Base-by-base conservation (phyloP, 2,329 filamentous ascomycete species). In the Nemania sp. region DNA sequence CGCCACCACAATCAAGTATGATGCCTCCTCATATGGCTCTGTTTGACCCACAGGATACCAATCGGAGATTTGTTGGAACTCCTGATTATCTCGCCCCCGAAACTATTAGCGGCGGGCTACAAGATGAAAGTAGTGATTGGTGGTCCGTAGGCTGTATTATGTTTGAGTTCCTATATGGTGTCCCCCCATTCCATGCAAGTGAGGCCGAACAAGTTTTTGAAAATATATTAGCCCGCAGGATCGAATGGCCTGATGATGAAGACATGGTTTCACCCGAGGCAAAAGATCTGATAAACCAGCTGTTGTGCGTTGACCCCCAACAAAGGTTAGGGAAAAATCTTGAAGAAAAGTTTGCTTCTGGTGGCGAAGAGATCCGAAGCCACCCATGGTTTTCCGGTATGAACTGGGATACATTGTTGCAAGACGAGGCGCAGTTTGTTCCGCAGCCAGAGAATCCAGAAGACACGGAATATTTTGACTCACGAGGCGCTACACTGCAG, bases 121-220 rank as follows among this genome's bases (percentile, higher is more conserved):
- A 99, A 79, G 96, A 99, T 76, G 95, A 98, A 79, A 96, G 95
- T 73, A 98, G 96, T 77, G 96, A 99, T 89, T 99, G 96, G 96
- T 99, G 96, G 96, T 98, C 96, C 24, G 87, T 99, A n/a, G 96
- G 96, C 0, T 99, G 97, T 79, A 98, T 99, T 74, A 84, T 98
- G 80, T 99, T 98, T 75, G 96, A 99, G 76, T 98, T 97, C 73
- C 83, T 99, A 2, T 98, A 93, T 76, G 96, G 96, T 0, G 91
- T 93, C 66, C 96, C 96, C 0, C 96, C 96, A 0, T 99, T 99
- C 80, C 94, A 98, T 78, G 96, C 93, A 0, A 85, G 87, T 22
- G 94, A 94, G 55, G 93, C 96, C 0, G 96, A 99, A 74, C 87
- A 96, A 74, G 96, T 99, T 1, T 99, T 99, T 77, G 93, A 98